Evolutionary conservation across 306 rosid species (phyloP).

Genomic region (Cucumis hystrix): DNA sequence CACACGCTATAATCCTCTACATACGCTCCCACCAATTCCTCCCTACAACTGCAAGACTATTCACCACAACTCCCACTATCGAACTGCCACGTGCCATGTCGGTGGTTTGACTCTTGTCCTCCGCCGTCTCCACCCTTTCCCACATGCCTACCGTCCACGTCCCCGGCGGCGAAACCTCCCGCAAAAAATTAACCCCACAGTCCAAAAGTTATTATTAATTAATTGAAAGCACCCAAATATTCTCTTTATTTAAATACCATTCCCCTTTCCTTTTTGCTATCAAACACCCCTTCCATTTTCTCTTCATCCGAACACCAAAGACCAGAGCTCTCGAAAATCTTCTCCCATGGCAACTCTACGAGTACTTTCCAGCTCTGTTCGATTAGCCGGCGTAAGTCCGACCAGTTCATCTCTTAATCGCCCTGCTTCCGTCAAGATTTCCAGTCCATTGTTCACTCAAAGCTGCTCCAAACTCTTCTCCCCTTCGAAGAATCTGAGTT

Average conservation of each 20-base stretch:
- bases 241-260: background rate
- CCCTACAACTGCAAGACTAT: background rate
- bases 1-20: background rate
- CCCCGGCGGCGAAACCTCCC: background rate
- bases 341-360: background rate
- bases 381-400: background rate
- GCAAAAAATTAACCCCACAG: background rate
- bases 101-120: background rate
- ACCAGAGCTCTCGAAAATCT: background rate
- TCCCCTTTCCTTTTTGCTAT: background rate
- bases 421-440: slow-evolving; percentile 6
- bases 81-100: background rate
- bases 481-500: background rate
- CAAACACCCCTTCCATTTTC: background rate
- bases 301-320: background rate
- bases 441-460: slow-evolving; percentile 9
- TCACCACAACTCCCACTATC: background rate
- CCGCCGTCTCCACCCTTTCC: background rate
- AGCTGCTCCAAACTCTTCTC: slow-evolving; percentile 19
- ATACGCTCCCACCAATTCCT: background rate
- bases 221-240: background rate
- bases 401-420: background rate
- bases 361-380: background rate
- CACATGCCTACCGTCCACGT: background rate
- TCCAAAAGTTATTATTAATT: background rate